These are phyloP conservation scores for Gonapodya sp. DNA, from an alignment of 192 early-diverging fungal species.

Conservation along the genomic window DNA sequence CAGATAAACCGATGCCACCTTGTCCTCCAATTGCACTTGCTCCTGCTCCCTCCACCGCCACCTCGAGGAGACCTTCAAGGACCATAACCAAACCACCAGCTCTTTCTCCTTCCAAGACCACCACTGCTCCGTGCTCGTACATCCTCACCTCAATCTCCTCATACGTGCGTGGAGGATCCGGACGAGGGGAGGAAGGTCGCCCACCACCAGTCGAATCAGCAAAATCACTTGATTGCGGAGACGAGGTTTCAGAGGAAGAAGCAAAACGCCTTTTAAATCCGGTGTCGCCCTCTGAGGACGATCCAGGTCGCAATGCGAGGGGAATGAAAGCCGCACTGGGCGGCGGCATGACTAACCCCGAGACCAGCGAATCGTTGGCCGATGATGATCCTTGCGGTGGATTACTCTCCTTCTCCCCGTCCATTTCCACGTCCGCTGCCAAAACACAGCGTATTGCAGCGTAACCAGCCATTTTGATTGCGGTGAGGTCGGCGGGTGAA, in stretches of 20 bases:
- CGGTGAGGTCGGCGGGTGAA: not conserved
- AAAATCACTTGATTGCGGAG: not conserved
- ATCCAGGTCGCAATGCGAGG: not conserved
- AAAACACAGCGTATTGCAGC: not conserved
- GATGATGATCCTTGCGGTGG: not conserved
- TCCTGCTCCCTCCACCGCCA: slow-evolving; percentile 35
- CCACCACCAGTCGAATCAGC: too few relatives aligned
- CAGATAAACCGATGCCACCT: too few relatives aligned
- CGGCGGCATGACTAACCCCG: too few relatives aligned
- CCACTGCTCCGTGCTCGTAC: slow-evolving; percentile 55
- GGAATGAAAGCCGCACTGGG: too few relatives aligned
- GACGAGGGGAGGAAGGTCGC: not conserved
- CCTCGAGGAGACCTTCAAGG: slow-evolving; percentile 80
- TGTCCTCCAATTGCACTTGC: slow-evolving; percentile 12
- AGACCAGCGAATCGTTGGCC: not conserved
- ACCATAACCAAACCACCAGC: slow-evolving; percentile 82
- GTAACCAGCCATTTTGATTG: not conserved
- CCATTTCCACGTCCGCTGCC: not conserved
- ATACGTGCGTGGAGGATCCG: slow-evolving; percentile 16
- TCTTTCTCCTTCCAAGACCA: slow-evolving; percentile 78
- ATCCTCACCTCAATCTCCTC: slow-evolving; percentile 41
- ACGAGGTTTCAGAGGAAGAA: not conserved
- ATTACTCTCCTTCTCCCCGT: not conserved
- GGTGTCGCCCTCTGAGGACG: not conserved
- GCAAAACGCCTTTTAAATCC: not conserved